Evolutionary conservation across 2,329 filamentous ascomycete genomes (phyloP).

Genomic region (Aspergillus terreus): DNA sequence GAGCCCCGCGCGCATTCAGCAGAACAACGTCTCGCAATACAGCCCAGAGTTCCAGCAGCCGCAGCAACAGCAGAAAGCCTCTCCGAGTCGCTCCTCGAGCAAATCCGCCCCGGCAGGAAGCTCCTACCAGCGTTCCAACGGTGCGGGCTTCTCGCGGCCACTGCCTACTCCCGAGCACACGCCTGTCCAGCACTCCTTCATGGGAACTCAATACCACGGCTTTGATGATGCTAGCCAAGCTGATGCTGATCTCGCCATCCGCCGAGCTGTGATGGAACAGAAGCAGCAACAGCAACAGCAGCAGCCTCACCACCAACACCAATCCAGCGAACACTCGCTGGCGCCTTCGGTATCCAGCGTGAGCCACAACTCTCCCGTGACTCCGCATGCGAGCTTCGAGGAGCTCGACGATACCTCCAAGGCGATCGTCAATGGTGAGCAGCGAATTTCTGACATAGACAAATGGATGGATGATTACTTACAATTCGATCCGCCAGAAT

Average conservation of each 20-base stretch:
- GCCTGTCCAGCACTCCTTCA: conserved; percentile 50
- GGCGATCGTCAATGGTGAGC: conserved; percentile 54
- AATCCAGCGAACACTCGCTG: conserved; percentile 48
- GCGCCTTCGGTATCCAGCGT: conserved; percentile 58
- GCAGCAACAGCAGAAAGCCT: conserved; percentile 34
- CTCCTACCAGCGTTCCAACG: conserved; percentile 35
- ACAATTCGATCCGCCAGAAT: conserved; percentile 59
- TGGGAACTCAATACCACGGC: conserved; percentile 44
- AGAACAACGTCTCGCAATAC: conserved; percentile 21
- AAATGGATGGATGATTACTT: conserved; percentile 63
- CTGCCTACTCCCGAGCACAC: conserved; percentile 55
- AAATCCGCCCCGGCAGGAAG: conserved; percentile 37
- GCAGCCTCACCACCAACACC: conserved; percentile 35
- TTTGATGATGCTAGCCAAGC: conserved; percentile 44
- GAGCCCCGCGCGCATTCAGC: conserved; percentile 31
- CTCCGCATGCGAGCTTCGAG: conserved; percentile 55
- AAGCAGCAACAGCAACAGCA: conserved; percentile 28
- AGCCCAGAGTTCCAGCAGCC: conserved; percentile 11
- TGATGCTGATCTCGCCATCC: conserved; percentile 58
- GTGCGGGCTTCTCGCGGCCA: conserved; percentile 48
- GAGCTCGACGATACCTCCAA: conserved; percentile 52
- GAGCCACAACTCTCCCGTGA: conserved; percentile 59
- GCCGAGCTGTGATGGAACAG: conserved; percentile 53
- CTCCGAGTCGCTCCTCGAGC: conserved; percentile 43
- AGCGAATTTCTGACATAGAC: conserved; percentile 31